phyloP scores from a whole-genome alignment of 2,329 filamentous ascomycete species.

The Cercospora sp. region DNA sequence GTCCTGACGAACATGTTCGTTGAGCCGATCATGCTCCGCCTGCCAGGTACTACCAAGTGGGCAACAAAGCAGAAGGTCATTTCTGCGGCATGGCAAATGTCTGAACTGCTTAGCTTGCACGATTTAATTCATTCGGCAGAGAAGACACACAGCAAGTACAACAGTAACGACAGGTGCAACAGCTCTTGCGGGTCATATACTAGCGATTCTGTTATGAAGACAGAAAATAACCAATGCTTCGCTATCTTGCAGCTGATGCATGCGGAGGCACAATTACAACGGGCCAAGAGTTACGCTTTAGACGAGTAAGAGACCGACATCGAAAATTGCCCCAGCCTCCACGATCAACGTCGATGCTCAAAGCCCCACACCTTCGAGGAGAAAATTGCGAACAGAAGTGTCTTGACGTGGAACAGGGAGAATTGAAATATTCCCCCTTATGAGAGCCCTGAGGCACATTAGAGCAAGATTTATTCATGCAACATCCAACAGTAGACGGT shows the following conservation, averaged over 20 bases:
- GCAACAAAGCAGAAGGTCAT: neutral
- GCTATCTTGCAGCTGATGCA: neutral
- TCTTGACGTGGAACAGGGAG: too few relatives aligned
- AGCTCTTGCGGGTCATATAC: neutral
- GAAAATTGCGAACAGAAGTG: neutral
- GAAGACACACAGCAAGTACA: neutral
- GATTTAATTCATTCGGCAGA: neutral
- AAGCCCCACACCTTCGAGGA: neutral
- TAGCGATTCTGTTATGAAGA: neutral
- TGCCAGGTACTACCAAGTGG: neutral
- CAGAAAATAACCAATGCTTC: neutral
- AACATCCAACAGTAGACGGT: too few relatives aligned
- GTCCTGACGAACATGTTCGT: neutral
- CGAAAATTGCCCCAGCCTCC: neutral
- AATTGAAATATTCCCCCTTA: too few relatives aligned
- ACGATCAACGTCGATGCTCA: too few relatives aligned
- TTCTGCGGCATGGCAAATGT: neutral
- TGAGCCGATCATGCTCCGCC: neutral
- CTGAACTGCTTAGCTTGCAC: neutral
- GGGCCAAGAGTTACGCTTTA: neutral
- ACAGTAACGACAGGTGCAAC: neutral
- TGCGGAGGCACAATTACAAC: neutral
- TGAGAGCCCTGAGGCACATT: too few relatives aligned
- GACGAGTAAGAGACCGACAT: neutral
- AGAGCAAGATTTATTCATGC: too few relatives aligned